A percentile compares a stretch with the other conserved stretches of the same genome.
phyloP scores from a whole-genome alignment of 768 basidiomycete genomes.

The Inosperma sp. region DNA sequence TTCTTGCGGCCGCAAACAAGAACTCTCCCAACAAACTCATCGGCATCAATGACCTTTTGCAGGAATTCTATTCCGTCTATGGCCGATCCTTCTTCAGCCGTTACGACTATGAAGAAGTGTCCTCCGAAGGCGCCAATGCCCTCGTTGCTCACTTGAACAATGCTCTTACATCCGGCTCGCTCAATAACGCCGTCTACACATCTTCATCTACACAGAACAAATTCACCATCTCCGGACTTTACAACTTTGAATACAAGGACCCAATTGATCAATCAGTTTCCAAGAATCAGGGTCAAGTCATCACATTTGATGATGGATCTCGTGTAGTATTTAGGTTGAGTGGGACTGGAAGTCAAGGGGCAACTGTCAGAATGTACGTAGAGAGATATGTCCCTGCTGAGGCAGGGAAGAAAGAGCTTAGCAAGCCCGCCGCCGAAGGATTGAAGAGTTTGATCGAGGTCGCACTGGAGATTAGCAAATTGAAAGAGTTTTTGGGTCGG shows the following conservation, averaged over 20 bases:
- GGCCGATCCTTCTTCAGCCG: conserved; percentile 98
- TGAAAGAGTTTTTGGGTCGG: conserved; percentile 80
- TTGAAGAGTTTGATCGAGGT: conserved; percentile 95
- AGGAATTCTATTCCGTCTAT: conserved; percentile 85
- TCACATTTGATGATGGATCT: conserved; percentile 87
- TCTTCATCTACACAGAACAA: conserved; percentile 62
- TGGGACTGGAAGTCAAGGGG: conserved; percentile 94
- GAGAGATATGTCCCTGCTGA: conserved; percentile 82
- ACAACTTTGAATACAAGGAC: conserved; percentile 95
- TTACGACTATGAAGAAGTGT: conserved; percentile 98
- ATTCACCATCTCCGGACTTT: conserved; percentile 73
- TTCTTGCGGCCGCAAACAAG: conserved; percentile 85
- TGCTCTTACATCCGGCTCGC: conserved; percentile 60
- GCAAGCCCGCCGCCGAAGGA: conserved; percentile 79
- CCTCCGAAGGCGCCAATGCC: conserved; percentile 83
- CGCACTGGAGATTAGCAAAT: conserved; percentile 76
- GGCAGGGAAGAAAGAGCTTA: conserved; percentile 64
- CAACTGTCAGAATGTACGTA: conserved; percentile 94
- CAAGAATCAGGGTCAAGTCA: conserved; percentile 93
- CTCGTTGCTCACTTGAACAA: conserved; percentile 76
- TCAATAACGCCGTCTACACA: conserved; percentile 62
- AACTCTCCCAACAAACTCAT: conserved; percentile 68
- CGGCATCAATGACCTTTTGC: conserved; percentile 88
- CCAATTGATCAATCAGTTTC: conserved; percentile 95
- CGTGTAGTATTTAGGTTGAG: conserved; percentile 94